These are phyloP conservation scores for Pythium chondricola DNA, from an alignment of 352 stramenopile species.

Conservation along the genomic window DNA sequence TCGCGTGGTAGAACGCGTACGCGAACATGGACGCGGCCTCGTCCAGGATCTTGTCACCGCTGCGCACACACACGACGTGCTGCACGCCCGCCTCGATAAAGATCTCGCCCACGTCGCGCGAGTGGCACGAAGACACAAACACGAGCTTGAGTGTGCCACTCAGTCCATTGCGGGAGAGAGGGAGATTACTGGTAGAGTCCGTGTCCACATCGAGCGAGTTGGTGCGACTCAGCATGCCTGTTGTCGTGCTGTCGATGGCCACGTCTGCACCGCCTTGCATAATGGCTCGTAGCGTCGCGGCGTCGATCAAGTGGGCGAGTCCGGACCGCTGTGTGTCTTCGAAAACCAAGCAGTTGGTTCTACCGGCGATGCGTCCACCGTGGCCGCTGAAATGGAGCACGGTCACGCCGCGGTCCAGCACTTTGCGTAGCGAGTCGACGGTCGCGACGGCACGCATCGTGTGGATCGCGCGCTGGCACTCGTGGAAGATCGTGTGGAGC, in stretches of 20 bases:
- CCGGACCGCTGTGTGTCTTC: conserved; percentile 68
- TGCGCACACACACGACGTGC: conserved; percentile 76
- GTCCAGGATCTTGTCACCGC: conserved; percentile 57
- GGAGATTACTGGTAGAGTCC: conserved; percentile 5
- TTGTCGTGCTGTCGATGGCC: background rate
- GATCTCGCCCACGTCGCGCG: conserved; percentile 65
- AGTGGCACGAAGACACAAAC: conserved; percentile 80
- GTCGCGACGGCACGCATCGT: conserved; percentile 70
- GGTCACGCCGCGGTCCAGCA: conserved; percentile 68
- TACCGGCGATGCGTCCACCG: conserved; percentile 54
- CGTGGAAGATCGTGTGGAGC: conserved; percentile 68
- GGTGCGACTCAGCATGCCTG: background rate
- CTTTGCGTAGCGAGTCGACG: conserved; percentile 64
- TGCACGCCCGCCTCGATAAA: conserved; percentile 72
- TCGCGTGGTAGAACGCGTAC: conserved; percentile 73
- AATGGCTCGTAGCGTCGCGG: conserved; percentile 48
- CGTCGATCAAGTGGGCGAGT: conserved; percentile 63
- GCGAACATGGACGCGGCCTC: conserved; percentile 72
- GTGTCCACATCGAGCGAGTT: conserved; percentile 9
- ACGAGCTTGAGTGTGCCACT: conserved; percentile 63
- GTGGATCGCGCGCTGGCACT: conserved; percentile 67
- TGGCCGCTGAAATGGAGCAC: conserved; percentile 80
- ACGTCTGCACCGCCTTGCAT: conserved; percentile 20
- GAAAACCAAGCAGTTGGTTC: conserved; percentile 63
- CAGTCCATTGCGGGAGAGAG: conserved; percentile 12